Percentiles rank a stretch among this genome's conserved stretches.
These are phyloP conservation scores for Amanita fuliginea DNA, from an alignment of 768 basidiomycete genomes.

Conservation along the genomic window DNA sequence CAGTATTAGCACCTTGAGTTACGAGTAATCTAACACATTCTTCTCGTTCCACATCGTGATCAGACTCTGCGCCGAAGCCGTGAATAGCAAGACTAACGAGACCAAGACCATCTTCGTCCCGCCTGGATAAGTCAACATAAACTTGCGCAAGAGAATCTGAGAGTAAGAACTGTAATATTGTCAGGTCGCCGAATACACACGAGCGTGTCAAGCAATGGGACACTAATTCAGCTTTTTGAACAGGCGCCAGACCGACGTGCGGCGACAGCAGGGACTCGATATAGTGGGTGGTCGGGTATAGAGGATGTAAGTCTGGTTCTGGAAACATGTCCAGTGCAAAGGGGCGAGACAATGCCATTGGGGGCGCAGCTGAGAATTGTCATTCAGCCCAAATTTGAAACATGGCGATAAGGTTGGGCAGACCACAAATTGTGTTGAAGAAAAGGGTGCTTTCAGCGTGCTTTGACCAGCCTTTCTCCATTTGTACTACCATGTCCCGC, in stretches of 20 bases:
- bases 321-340: conserved; percentile 43
- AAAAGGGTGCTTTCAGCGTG: conserved; percentile 2
- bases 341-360: conserved; percentile 6
- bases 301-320: conserved; percentile 72
- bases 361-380: conserved; percentile 1
- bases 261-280: conserved; percentile 55
- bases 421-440: not conserved
- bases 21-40: conserved; percentile 79
- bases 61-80: conserved; percentile 73
- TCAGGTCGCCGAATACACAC: conserved; percentile 68
- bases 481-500: conserved; percentile 27
- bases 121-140: conserved; percentile 53
- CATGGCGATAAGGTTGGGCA: conserved; percentile 5
- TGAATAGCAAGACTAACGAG: conserved; percentile 70
- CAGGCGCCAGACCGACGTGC: conserved; percentile 53
- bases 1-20: conserved; percentile 64
- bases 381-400: not conserved
- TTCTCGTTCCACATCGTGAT: conserved; percentile 82
- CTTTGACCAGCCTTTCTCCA: conserved; percentile 2
- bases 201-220: conserved; percentile 66
- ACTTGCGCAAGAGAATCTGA: conserved; percentile 54
- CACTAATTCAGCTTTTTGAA: conserved; percentile 61
- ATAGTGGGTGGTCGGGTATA: conserved; percentile 58
- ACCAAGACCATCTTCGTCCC: conserved; percentile 82
- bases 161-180: conserved; percentile 62